Base-by-base conservation (phyloP, 1,284 basidiomycete genomes). In the Acaromyces ingoldii region DNA sequence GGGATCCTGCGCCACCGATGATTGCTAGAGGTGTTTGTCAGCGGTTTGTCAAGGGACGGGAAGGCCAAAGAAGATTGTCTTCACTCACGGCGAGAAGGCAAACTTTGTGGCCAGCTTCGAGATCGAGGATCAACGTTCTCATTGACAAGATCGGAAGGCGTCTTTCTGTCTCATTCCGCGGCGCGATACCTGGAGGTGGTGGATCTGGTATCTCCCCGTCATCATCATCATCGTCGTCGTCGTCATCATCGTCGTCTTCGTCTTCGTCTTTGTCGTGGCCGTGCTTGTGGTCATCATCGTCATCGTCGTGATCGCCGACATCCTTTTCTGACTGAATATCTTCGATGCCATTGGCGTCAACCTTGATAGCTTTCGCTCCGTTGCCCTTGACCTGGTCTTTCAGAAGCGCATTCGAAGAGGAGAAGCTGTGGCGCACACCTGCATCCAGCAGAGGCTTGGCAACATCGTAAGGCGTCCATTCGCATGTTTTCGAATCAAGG, bases 401-500 rank as follows among this genome's bases (percentile, higher is more conserved):
- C n/a, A n/a, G n/a, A n/a, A n/a, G n/a, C n/a, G n/a, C n/a, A n/a
- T n/a, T n/a, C n/a, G n/a, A n/a, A n/a, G n/a, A n/a, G n/a, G 25
- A 25, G 31, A 55, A 58, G 15, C 34, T 29, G 28, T 17, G 26
- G 30, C 49, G 46, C 24, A 36, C 22, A 4, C 51, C 34, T 2
- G n/a, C 49, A 39, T 41, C 38, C 17, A 51, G 40, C 7, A 26
- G 24, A 6, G 29, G 22, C 3, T 9, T 13, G 2, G 40, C 30
- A 2, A 34, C 15, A 1, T 19, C 28, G 4, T 53, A 39, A 24
- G 40, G 21, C 11, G 48, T 19, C 60, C 60, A 63, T n/a, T 28
- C 11, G 28, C 55, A 51, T n/a, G 41, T 36, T 2, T 89, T 87
- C 7, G 91, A 89, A 76, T 99, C 93, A 11, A 86, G 83, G 6